Evolutionary conservation across 495 filamentous ascomycete genomes (phyloP).

Genomic region (Coniosporium apollinis): DNA sequence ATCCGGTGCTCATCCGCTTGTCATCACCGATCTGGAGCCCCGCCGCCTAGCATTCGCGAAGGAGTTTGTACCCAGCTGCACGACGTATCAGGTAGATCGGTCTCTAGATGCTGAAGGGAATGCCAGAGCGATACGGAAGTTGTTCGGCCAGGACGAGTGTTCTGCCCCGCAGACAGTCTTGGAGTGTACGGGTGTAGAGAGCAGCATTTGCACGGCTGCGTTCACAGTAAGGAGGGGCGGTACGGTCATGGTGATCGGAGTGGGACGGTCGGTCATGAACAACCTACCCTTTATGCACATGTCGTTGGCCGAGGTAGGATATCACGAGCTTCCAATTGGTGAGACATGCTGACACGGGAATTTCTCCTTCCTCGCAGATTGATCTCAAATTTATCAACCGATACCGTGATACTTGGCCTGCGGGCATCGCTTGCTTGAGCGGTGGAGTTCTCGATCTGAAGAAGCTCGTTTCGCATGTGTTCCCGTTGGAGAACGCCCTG

Average conservation of each 20-base stretch:
- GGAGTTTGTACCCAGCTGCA: conserved; percentile 36
- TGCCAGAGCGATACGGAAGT: conserved; percentile 32
- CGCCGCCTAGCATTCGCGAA: conserved; percentile 39
- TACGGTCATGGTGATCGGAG: conserved; percentile 44
- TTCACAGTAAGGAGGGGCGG: conserved; percentile 40
- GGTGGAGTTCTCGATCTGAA: conserved; percentile 38
- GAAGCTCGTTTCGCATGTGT: conserved; percentile 31
- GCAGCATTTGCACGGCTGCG: conserved; percentile 37
- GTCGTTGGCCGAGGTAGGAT: conserved; percentile 31
- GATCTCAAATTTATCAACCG: conserved; percentile 45
- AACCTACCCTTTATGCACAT: conserved; percentile 53
- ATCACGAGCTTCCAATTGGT: background rate
- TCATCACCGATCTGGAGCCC: conserved; percentile 44
- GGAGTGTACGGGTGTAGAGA: conserved; percentile 48
- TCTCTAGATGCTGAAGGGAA: conserved; percentile 32
- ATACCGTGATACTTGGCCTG: conserved; percentile 45
- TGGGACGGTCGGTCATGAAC: conserved; percentile 42
- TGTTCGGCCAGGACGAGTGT: conserved; percentile 34
- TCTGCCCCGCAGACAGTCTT: conserved; percentile 38
- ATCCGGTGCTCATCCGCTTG: conserved; percentile 45
- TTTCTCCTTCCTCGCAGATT: conserved; percentile 24
- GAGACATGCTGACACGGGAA: no score
- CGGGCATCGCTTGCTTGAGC: conserved; percentile 30
- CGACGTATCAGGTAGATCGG: conserved; percentile 35
- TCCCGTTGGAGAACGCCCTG: conserved; percentile 37